Base-by-base conservation (phyloP, 768 basidiomycete genomes). In the Kwoniella mangroviensis region DNA sequence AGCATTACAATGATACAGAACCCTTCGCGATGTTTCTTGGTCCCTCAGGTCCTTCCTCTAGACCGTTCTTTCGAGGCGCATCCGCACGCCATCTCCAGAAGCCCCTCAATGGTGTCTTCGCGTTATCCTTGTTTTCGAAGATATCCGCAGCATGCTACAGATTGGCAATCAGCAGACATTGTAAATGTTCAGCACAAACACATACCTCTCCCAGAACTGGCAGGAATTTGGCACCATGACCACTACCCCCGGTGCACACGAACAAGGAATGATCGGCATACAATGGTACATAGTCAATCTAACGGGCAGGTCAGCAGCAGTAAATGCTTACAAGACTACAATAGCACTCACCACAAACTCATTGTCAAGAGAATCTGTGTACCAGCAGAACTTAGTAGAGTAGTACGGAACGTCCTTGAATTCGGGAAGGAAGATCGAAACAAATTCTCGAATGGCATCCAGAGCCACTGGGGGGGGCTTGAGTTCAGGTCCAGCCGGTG, bases 221-320 rank as follows among this genome's bases (percentile, higher is more conserved):
- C n/a, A 75, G 51, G 55, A 75, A 75, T 62, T 75, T 75, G 65
- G 66, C 72, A 10, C 73, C 73, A 42, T 75, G 73, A 24, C 73
- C 73, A 12, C 63, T 66, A 21, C 73, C 73, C 15, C 73, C 73
- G 5, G 67, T 65, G 17, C 57, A 57, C 21, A 75, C 56, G 64
- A 75, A 75, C 19, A 72, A 56, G 19, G 70, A 66, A 40, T 72
- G 40, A 19, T 57, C 55, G 40, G 24, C 17, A 55, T 69, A 72
- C 0, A 60, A 63, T 15, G 73, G 73, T 2, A 72, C 70, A 41
- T 68, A 75, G 61, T 75, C 73, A 67, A 75, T 71, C 34, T 52
- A 72, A 65, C 24, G 26, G 4, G 3, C 22, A 19, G 10, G 22
- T 13, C 21, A 26, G 13, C 21, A 24, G 13, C 11, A 11, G 24